Base-by-base conservation (phyloP, 768 basidiomycete genomes). In the Leucosporidium yakuticum region DNA sequence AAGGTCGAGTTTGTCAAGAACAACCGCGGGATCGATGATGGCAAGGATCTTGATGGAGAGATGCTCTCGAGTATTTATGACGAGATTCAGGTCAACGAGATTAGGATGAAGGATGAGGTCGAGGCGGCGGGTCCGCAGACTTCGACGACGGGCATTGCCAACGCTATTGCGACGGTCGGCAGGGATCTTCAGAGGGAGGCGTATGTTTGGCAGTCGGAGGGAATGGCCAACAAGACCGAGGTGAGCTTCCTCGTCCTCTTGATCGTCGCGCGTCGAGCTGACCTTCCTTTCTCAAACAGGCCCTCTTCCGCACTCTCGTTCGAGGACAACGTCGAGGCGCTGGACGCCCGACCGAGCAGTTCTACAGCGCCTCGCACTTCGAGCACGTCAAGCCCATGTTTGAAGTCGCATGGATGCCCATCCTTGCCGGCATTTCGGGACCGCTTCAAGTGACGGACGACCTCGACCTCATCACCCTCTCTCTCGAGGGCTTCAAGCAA, bases 301-400 rank as follows among this genome's bases (percentile, higher is more conserved):
- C 92, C 1, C 82, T 98, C 64, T 92, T 99, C 83, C 86, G 84
- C 74, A 93, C 92, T 0, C 85, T 98, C 83, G 89, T 92, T 83
- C 87, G 89, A 39, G 85, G 91, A 32, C 94, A 97, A 77, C 85
- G 90, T n/a, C 90, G 88, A 74, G 86, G 80, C n/a, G 69, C 67
- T 6, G 68, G 64, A 3, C 68, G 68, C 21, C 62, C 70, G 6
- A 64, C 59, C 49, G 91, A 96, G 70, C 90, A 95, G 69, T 99
- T 92, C 81, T 96, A 94, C 81, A 91, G 90, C 70, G 96, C 96
- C 1, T 96, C 91, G 0, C 90, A 97, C 76, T 91, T 93, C 69
- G 86, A 97, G 65, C 96, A 99, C 77, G 95, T 98, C 69, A 85
- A 87, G 48, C 95, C 96, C 25, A 99, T 99, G 96, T 96, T 99